These are phyloP conservation scores for Amaranthus hypochondriacus DNA, from an alignment of 148 eudicot species.

Conservation along the genomic window DNA sequence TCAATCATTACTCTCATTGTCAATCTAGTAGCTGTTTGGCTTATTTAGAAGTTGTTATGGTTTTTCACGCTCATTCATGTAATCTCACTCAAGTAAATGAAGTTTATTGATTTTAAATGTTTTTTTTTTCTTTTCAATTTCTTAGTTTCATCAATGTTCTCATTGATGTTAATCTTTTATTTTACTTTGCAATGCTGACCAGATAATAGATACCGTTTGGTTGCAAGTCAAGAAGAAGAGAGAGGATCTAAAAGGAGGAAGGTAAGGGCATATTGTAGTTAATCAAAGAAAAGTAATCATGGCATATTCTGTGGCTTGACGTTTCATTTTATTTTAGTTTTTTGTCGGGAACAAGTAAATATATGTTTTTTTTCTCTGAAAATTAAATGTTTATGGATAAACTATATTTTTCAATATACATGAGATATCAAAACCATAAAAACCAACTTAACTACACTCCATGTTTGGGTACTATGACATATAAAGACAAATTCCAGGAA, in stretches of 20 bases:
- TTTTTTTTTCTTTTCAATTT: not conserved
- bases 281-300: conserved; percentile 4
- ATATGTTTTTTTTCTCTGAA: too few species aligned
- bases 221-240: conserved; percentile 38
- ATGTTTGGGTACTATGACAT: too few species aligned
- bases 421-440: too few species aligned
- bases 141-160: not conserved
- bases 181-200: conserved; percentile 6
- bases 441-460: too few species aligned
- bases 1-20: not conserved
- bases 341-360: too few species aligned
- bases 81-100: not conserved
- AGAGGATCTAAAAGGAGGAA: conserved; percentile 48
- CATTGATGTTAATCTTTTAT: not conserved
- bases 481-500: too few species aligned
- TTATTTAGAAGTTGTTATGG: not conserved
- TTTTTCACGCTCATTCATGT: not conserved
- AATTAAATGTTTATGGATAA: too few species aligned
- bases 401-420: too few species aligned
- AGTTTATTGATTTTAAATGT: not conserved
- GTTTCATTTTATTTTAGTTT: not conserved
- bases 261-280: conserved; percentile 36
- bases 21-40: not conserved
- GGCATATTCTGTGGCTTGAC: conserved; percentile 8
- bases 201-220: conserved; percentile 37